Base-by-base conservation (phyloP, 139 green algal species). In the Chlamydomonas applanata region DNA sequence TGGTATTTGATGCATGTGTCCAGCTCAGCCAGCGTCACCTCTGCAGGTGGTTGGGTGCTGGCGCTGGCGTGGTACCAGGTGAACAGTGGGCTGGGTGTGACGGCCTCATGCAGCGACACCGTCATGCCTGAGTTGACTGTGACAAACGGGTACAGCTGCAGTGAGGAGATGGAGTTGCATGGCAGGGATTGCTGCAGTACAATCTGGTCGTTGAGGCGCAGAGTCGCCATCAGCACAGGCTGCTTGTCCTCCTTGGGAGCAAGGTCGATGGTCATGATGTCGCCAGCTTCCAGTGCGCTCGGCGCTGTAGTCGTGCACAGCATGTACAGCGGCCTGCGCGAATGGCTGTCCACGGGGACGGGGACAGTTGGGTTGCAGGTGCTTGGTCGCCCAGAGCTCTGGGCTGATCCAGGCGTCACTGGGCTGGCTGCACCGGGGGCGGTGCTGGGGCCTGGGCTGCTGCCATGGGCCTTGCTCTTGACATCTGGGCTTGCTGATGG, bases 1-100 rank as follows among this genome's bases (percentile, higher is more conserved):
- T 82, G 75, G 70, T 86, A 88, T 75, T 83, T 86, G 35, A 88
- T 81, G 69, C 85, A 87, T 5, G 82, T 90, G 75, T 90, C 85
- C 4, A 90, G 78, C 63, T 90, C 85, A 24, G 77, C 78, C 62
- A 88, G 77, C 40, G 71, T 72, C 20, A 77, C 72, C 27, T 79
- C 80, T 36, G 75, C 69, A 32, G 77, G 60, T 29, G 60, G 25
- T n/a, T 67, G 60, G 60, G 60, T 40, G 27, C 34, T 44, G 19
- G 4, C 13, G 16, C 13, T 70, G 53, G 33, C 63, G 4, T 66
- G 52, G 53, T 68, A 75, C 54, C 53, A 67, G 7, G 85, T 87
- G 72, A 87, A 90, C 19, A 90, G 75, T 9, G 85, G 85, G 72
- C 72, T 83, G 52, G 82, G 85, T 24, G 85, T 90, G 46, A 83